A percentile compares a stretch with the other conserved stretches of the same genome.
These are phyloP conservation scores for Pachysandra terminalis DNA, from an alignment of 164 flowering plant genomes.

Conservation along the genomic window DNA sequence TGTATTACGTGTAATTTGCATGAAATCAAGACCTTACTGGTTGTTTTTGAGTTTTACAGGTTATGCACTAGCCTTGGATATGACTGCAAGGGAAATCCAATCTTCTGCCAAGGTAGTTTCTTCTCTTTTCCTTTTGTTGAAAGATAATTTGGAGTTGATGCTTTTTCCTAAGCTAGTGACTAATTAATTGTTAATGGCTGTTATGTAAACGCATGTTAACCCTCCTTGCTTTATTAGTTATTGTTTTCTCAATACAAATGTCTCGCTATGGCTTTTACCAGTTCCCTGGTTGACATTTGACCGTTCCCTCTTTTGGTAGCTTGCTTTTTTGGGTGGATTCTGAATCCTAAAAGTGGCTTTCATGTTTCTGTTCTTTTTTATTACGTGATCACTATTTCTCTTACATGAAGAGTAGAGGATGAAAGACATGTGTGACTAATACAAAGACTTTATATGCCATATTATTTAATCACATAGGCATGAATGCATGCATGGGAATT, in stretches of 20 bases:
- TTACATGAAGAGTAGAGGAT: no score
- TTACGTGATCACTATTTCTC: background rate
- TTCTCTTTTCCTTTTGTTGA: background rate
- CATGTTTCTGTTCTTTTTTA: background rate
- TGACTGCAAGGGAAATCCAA: constrained; percentile 99
- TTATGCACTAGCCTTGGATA: constrained; percentile 94
- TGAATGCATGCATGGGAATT: no score
- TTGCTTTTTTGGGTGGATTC: background rate
- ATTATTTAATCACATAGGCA: no score
- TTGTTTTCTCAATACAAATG: no score
- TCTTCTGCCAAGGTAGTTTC: constrained; percentile 68
- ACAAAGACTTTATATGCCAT: no score
- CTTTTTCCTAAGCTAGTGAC: background rate
- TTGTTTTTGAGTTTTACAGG: constrained; percentile 35
- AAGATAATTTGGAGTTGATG: background rate
- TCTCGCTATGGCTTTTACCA: background rate
- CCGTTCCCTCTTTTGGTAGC: background rate
- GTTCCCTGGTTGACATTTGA: no score
- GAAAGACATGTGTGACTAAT: no score
- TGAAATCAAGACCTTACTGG: background rate
- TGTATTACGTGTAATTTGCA: background rate
- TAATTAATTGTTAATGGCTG: background rate
- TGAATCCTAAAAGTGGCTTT: background rate
- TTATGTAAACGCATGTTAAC: background rate
- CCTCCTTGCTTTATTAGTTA: background rate